phyloP scores from a whole-genome alignment of 2,329 filamentous ascomycete genomes.

The Geosmithia morbida region DNA sequence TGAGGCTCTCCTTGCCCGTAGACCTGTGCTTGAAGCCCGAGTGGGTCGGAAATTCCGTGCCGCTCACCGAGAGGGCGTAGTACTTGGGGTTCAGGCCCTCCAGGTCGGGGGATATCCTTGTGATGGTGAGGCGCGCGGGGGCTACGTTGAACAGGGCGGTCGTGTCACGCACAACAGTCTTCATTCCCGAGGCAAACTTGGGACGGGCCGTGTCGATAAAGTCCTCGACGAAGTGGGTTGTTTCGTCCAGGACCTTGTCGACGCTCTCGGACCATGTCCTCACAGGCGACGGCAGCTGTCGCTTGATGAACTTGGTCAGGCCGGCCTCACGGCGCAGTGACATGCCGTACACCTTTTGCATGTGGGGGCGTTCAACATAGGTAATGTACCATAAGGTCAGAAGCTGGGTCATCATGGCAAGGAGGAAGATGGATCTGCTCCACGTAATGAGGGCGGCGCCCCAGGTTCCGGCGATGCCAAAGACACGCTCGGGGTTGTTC shows the following conservation, averaged over 20 bases:
- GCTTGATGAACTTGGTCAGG: constrained; percentile 79
- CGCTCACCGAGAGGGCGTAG: constrained; percentile 65
- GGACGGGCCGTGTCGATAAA: constrained; percentile 75
- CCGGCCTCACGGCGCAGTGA: constrained; percentile 77
- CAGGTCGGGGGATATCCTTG: constrained; percentile 63
- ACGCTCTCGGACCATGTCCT: constrained; percentile 75
- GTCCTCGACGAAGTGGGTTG: constrained; percentile 80
- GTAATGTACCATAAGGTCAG: constrained; percentile 80
- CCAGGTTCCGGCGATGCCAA: constrained; percentile 92
- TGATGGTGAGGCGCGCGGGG: constrained; percentile 73
- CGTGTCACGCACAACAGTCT: constrained; percentile 76
- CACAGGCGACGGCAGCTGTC: constrained; percentile 70
- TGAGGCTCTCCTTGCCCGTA: constrained; percentile 60
- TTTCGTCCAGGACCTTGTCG: constrained; percentile 75
- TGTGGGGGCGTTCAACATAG: constrained; percentile 88
- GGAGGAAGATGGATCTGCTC: constrained; percentile 71
- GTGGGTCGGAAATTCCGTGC: constrained; percentile 37
- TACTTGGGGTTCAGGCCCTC: constrained; percentile 66
- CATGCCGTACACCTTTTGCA: constrained; percentile 92
- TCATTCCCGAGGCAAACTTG: constrained; percentile 75
- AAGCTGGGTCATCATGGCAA: constrained; percentile 75
- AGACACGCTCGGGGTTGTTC: constrained; percentile 91
- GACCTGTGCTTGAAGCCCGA: constrained; percentile 40
- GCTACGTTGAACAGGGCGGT: constrained; percentile 80
- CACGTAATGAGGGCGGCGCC: constrained; percentile 87